Percentiles rank a stretch among this genome's conserved stretches.
Conservation (phyloP, 192 early-diverging fungal species). For the Spizellomyces punctatus region DNA sequence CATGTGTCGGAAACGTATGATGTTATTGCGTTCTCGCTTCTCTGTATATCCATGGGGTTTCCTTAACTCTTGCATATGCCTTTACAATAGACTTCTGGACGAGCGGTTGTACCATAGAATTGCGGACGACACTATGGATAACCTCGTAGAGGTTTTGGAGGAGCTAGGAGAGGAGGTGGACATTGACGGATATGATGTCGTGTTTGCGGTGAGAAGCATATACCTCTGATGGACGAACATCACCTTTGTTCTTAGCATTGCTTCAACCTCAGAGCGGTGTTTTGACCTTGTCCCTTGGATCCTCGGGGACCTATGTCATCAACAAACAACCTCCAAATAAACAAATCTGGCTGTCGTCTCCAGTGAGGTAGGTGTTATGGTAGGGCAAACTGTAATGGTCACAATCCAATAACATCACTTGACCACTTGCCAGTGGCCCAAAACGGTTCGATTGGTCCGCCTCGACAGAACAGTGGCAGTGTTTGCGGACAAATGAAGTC, state of each 20-base stretch:
- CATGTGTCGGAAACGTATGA: too few species aligned
- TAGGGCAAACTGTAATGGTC: neutral
- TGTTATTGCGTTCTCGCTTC: too few species aligned
- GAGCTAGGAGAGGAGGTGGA: constrained; percentile 70
- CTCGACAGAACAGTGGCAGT: constrained; percentile 71
- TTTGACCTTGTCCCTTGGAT: constrained; percentile 80
- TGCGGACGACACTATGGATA: constrained; percentile 53
- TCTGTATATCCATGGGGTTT: too few species aligned
- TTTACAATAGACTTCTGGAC: neutral
- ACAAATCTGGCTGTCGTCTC: constrained; percentile 98
- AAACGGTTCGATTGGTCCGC: constrained; percentile 80
- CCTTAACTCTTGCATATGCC: too few species aligned
- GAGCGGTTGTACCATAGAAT: constrained; percentile 21
- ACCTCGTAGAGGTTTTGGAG: constrained; percentile 74
- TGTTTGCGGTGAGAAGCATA: constrained; percentile 67
- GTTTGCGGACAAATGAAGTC: constrained; percentile 67
- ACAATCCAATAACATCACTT: neutral
- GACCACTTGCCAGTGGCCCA: constrained; percentile 66
- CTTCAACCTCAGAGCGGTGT: constrained; percentile 63
- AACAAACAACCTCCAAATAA: constrained; percentile 99
- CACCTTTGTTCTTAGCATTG: neutral
- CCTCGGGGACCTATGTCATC: constrained; percentile 86
- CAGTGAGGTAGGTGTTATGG: constrained; percentile 44
- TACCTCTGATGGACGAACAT: neutral
- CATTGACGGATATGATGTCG: constrained; percentile 74